phyloP scores from a whole-genome alignment of 257 asterid genomes.

The Gentiana straminea region DNA sequence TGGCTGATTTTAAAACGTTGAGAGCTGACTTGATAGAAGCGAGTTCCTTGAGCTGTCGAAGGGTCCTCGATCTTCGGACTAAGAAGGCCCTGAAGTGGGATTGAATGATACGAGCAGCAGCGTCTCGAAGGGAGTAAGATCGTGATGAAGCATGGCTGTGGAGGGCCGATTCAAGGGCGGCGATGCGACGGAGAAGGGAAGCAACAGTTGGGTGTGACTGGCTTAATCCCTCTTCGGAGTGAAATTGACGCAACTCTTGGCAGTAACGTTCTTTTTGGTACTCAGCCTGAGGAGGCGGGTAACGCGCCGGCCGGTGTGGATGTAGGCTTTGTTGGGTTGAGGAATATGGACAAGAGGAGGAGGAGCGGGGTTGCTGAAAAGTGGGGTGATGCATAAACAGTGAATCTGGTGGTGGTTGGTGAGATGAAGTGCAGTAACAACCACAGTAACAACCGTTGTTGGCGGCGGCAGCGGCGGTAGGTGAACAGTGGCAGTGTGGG shows the following conservation, averaged over 20 bases:
- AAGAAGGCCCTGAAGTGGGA: conserved; percentile 69
- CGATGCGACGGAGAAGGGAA: conserved; percentile 66
- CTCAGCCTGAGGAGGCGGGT: conserved; percentile 13
- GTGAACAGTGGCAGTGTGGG: conserved; percentile 26
- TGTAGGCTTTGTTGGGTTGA: conserved; percentile 12
- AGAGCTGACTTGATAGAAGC: conserved; percentile 57
- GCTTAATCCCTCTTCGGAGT: conserved; percentile 5
- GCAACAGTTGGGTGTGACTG: conserved; percentile 28
- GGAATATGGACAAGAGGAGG: conserved; percentile 11
- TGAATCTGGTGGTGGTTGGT: conserved; percentile 28
- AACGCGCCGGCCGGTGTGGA: conserved; percentile 8
- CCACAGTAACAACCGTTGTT: conserved; percentile 12
- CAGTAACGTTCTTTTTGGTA: conserved; percentile 16
- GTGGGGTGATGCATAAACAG: conserved; percentile 19
- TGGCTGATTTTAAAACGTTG: conserved; percentile 39
- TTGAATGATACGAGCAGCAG: conserved; percentile 76
- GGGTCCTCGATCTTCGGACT: conserved; percentile 71
- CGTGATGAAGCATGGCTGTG: conserved; percentile 25
- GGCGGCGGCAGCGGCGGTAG: conserved; percentile 16
- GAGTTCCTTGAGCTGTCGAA: conserved; percentile 64
- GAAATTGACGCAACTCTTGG: conserved; percentile 12
- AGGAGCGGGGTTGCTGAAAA: conserved; percentile 22
- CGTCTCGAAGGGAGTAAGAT: conserved; percentile 51
- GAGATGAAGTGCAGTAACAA: conserved; percentile 21
- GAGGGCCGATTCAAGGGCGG: conserved; percentile 59